Conservation (phyloP, 192 early-diverging fungal genomes). For the Haplosporangium gracile region DNA sequence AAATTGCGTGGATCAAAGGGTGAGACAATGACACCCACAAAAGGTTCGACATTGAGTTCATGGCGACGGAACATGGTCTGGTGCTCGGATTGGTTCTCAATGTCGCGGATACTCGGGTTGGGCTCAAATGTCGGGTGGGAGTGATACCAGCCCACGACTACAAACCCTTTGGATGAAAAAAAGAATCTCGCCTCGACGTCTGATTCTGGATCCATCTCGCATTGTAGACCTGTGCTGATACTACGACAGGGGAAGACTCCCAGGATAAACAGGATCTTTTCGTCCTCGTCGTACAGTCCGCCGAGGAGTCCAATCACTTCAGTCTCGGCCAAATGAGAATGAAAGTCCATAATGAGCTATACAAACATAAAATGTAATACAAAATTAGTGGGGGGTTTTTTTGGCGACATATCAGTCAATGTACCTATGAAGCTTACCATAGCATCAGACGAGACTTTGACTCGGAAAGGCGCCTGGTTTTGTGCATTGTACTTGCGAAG, state of each 20-base stretch:
- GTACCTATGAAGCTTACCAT: slow-evolving; percentile 59
- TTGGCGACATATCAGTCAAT: neutral
- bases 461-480: slow-evolving; percentile 65
- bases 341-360: slow-evolving; percentile 93
- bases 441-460: slow-evolving; percentile 61
- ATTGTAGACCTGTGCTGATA: slow-evolving; percentile 86
- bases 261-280: slow-evolving; percentile 67
- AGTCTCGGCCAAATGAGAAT: slow-evolving; percentile 90
- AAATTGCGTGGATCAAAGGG: slow-evolving; percentile 77
- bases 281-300: slow-evolving; percentile 72
- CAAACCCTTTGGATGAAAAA: slow-evolving; percentile 72
- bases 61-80: slow-evolving; percentile 82
- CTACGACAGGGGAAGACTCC: slow-evolving; percentile 86
- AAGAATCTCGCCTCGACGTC: slow-evolving; percentile 86
- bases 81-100: slow-evolving; percentile 90
- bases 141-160: slow-evolving; percentile 96
- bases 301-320: slow-evolving; percentile 96
- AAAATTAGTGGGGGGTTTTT: neutral
- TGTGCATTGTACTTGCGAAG: slow-evolving; percentile 58
- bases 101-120: slow-evolving; percentile 89
- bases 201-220: slow-evolving; percentile 93
- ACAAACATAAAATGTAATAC: slow-evolving; percentile 3
- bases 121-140: slow-evolving; percentile 96
- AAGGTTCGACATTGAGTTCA: slow-evolving; percentile 81
- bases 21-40: slow-evolving; percentile 90